phyloP scores from a whole-genome alignment of 805 yeast species.

The Myxozyma neotropica region DNA sequence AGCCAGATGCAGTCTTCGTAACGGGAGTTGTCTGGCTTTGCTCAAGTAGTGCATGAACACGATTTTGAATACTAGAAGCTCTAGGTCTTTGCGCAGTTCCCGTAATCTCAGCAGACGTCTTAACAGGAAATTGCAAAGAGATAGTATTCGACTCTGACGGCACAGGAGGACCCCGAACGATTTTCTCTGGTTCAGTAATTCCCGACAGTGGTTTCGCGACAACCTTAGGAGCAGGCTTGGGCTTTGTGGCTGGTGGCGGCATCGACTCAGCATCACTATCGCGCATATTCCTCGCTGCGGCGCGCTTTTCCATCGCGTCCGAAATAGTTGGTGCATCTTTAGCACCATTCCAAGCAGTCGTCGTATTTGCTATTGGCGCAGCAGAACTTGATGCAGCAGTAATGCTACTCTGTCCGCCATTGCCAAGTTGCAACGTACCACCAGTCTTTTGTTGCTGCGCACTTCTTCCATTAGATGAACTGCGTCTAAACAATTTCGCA shows the following conservation, averaged over 20 bases:
- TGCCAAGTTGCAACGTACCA: neutral
- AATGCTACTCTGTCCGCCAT: neutral
- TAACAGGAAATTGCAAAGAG: neutral
- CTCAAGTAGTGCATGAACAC: slow-evolving; percentile 29
- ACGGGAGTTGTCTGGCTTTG: slow-evolving; percentile 43
- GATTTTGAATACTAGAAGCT: slow-evolving; percentile 34
- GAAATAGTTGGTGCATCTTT: slow-evolving; percentile 2
- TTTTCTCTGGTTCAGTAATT: neutral
- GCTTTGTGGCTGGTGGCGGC: slow-evolving; percentile 17
- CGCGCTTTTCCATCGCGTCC: slow-evolving; percentile 15
- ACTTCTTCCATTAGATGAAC: neutral
- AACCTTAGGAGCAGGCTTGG: slow-evolving; percentile 3
- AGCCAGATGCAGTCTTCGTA: slow-evolving; percentile 66
- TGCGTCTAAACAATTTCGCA: slow-evolving; percentile 12
- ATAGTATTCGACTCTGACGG: neutral
- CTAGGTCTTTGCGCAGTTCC: slow-evolving; percentile 14
- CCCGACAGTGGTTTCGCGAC: neutral
- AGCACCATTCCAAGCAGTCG: slow-evolving; percentile 9
- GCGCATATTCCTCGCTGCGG: slow-evolving; percentile 9
- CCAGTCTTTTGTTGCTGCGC: neutral
- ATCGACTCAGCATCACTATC: slow-evolving; percentile 3
- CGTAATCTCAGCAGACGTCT: neutral
- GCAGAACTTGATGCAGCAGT: neutral
- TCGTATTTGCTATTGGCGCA: neutral
- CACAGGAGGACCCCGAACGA: neutral